phyloP scores from a whole-genome alignment of 2,329 filamentous ascomycete species.

The Domatiomyces catenatus region DNA sequence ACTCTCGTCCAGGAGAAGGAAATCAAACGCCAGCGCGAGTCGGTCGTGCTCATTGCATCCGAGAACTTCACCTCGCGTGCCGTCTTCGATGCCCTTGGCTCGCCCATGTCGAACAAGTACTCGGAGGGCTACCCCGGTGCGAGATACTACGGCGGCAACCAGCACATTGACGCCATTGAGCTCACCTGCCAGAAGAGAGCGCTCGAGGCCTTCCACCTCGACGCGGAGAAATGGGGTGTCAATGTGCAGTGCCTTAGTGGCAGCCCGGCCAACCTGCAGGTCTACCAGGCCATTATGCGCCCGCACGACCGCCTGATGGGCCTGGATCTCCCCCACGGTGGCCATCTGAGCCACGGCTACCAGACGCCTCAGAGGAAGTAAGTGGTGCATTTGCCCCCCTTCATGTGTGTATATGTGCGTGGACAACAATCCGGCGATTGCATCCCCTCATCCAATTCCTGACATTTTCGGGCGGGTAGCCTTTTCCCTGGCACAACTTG shows the following conservation, averaged over 20 bases:
- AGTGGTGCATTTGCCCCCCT: too few relatives aligned
- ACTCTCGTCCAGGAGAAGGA: constrained; percentile 42
- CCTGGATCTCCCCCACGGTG: constrained; percentile 83
- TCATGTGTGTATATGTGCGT: too few relatives aligned
- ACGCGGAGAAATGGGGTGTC: constrained; percentile 82
- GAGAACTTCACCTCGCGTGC: constrained; percentile 93
- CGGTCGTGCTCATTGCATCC: constrained; percentile 91
- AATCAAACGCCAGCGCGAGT: constrained; percentile 91
- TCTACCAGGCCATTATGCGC: constrained; percentile 91
- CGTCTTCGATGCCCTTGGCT: constrained; percentile 78
- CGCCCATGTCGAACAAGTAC: constrained; percentile 98
- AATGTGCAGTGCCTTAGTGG: constrained; percentile 85
- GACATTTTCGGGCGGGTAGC: too few relatives aligned
- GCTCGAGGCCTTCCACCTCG: constrained; percentile 69
- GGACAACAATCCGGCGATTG: too few relatives aligned
- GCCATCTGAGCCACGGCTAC: constrained; percentile 92
- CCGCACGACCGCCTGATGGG: constrained; percentile 95
- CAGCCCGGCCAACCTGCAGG: constrained; percentile 59
- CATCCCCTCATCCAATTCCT: too few relatives aligned
- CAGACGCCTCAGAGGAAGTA: constrained; percentile 83
- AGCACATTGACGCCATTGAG: constrained; percentile 87
- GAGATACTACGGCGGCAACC: constrained; percentile 91
- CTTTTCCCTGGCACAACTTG: background rate
- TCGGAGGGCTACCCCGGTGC: constrained; percentile 96
- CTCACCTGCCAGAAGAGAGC: constrained; percentile 79